These are phyloP conservation scores for Macrolepiota fuliginosa DNA, from an alignment of 768 basidiomycete species.

Conservation along the genomic window DNA sequence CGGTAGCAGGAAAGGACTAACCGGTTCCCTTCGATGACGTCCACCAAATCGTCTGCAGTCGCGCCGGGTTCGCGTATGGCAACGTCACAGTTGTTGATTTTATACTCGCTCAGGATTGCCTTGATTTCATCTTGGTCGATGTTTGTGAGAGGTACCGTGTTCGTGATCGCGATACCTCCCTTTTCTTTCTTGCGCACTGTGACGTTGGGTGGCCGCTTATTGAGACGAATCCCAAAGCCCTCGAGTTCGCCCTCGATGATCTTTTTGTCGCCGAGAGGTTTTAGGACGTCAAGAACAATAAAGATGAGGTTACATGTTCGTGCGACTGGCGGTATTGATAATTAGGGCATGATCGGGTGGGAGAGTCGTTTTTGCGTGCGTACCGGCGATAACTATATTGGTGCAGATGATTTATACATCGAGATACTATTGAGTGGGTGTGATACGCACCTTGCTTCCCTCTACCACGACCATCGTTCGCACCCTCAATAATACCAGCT, in stretches of 20 bases:
- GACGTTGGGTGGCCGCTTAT: conserved; percentile 91
- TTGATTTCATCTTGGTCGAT: conserved; percentile 96
- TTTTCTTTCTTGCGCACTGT: conserved; percentile 84
- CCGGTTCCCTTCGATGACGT: conserved; percentile 96
- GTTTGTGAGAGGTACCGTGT: conserved; percentile 94
- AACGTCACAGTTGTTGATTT: conserved; percentile 83
- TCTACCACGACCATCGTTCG: conserved; percentile 93
- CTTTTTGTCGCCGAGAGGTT: conserved; percentile 94
- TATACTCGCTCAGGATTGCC: conserved; percentile 92
- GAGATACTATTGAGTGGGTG: background rate
- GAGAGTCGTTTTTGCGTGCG: conserved; percentile 18
- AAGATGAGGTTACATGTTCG: conserved; percentile 98
- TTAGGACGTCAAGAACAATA: conserved; percentile 96
- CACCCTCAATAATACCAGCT: conserved; percentile 98
- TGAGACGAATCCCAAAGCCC: conserved; percentile 96
- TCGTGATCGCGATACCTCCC: conserved; percentile 92
- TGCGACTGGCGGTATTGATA: conserved; percentile 58
- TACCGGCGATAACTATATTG: conserved; percentile 72
- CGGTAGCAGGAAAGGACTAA: conserved; percentile 25
- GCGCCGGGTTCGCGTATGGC: conserved; percentile 91
- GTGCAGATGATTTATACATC: conserved; percentile 7
- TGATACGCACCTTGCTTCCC: conserved; percentile 80
- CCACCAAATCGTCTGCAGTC: conserved; percentile 94
- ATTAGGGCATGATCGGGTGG: conserved; percentile 4
- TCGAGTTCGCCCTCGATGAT: conserved; percentile 92